Conservation (phyloP, 306 rosid genomes). For the Lupinus albus region DNA sequence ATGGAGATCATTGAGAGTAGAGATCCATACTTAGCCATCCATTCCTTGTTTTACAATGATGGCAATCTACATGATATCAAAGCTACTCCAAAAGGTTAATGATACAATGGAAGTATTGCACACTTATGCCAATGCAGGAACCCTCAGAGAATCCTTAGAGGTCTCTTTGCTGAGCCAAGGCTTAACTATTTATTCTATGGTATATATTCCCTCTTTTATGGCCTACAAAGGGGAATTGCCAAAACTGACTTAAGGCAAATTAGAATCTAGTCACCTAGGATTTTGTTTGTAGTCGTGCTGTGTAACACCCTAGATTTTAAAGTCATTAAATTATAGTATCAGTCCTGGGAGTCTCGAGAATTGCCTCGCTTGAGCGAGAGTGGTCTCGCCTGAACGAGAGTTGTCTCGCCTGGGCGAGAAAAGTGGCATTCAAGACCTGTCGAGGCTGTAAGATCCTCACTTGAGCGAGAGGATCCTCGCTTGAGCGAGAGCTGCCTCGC, state of each 20-base stretch:
- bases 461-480: too few species aligned
- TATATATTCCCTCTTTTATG: slow-evolving; percentile 35
- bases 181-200: slow-evolving; percentile 39
- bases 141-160: slow-evolving; percentile 51
- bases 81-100: slow-evolving; percentile 50
- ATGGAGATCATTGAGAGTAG: too few species aligned
- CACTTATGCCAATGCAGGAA: slow-evolving; percentile 59
- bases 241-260: slow-evolving; percentile 40
- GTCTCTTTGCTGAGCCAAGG: slow-evolving; percentile 53
- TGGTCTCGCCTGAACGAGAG: too few species aligned
- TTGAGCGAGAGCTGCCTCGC: too few species aligned
- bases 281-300: slow-evolving; percentile 41
- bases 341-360: too few species aligned
- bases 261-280: slow-evolving; percentile 41
- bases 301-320: too few species aligned
- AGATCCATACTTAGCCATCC: too few species aligned
- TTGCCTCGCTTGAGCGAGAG: too few species aligned
- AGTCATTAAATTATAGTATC: too few species aligned
- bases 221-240: slow-evolving; percentile 5
- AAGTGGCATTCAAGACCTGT: too few species aligned
- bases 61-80: slow-evolving; percentile 55
- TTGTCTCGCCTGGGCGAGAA: too few species aligned
- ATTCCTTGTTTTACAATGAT: slow-evolving; percentile 60
- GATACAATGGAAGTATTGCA: slow-evolving; percentile 62
- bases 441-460: too few species aligned